Evolutionary conservation across 176 grass and related monocot species (phyloP).

Genomic region (Cenchrus purpureus): DNA sequence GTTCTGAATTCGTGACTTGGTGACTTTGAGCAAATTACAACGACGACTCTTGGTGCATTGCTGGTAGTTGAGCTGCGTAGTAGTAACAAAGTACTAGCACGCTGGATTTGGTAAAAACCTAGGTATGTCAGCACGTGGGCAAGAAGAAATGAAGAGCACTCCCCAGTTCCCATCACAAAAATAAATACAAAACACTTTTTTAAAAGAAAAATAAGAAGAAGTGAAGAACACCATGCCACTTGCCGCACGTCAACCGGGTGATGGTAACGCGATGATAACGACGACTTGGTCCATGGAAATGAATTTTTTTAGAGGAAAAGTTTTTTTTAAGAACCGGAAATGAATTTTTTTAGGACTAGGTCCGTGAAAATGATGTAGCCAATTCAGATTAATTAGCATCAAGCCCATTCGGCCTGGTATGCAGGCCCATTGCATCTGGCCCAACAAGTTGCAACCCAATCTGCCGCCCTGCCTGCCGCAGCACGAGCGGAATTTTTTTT

Average conservation of each 20-base stretch:
- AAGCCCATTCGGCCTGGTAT: neutral
- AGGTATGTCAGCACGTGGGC: neutral
- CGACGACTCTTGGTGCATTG: neutral
- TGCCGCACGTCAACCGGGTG: neutral
- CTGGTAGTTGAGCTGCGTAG: neutral
- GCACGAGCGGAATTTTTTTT: neutral
- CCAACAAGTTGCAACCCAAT: neutral
- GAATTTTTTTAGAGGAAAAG: too few species aligned
- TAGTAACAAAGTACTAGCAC: neutral
- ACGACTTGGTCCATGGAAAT: neutral
- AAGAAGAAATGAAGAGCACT: neutral
- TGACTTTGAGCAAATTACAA: neutral
- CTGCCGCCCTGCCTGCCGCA: neutral
- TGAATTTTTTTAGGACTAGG: too few species aligned
- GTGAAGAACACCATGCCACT: neutral
- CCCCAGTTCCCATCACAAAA: neutral
- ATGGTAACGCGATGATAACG: neutral
- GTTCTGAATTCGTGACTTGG: neutral
- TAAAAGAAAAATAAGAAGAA: neutral
- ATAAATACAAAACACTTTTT: neutral
- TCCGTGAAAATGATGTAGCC: neutral
- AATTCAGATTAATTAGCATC: neutral
- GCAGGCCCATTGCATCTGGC: neutral
- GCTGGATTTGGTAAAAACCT: neutral
- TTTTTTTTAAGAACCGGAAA: too few species aligned